Evolutionary conservation across 2,329 filamentous ascomycete genomes (phyloP), one percentile per base, ranked within the genome.

Genomic region (Monosporascus sp.): DNA sequence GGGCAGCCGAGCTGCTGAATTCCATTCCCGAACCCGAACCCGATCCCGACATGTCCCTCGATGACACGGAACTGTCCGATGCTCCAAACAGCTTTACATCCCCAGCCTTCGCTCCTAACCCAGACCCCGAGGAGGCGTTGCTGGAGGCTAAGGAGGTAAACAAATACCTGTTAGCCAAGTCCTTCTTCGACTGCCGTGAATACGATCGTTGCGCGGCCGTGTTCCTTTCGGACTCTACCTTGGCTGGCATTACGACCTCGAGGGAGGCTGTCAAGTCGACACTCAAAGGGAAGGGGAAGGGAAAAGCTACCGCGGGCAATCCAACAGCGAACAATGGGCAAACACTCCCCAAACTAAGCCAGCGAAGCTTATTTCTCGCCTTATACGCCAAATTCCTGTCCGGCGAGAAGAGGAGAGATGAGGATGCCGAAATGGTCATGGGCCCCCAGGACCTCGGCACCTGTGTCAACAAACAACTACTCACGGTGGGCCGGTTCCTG

Each of bases 361-460:
- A 97, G 69, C 95, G 93, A 72, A 91, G 93, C 50, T 72, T 97
- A 20, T 99, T 99, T 66, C 78, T 99, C 11, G 88, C 91, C 0
- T 76, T 97, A 4, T 99, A 99, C 65, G 90, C 94, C 45, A 95
- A 93, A 66, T 91, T 92, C 67, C 82, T 97, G 58, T 88, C 92
- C 0, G 94, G 94, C 1, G 94, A 99, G 76, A 97, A 97, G 77
- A 85, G 90, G 59, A 96, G 93, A 71, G 90, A 96, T 63, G 94
- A 99, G 70, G 93, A 97, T 54, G 91, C 89, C 22, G 94, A 99
- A 73, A 97, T 97, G 88, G 89, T 99, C 49, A 84, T 97, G 72
- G 94, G 94, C 0, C 93, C 94, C 1, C 86, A 92, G 54, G 94
- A 99, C 70, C 85, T 91, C 16, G 91, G 92, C 1, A 86, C 86